Evolutionary conservation across 139 green algal species (phyloP), one percentile per base, ranked within the genome.

Genomic region (Pleodorina starrii): DNA sequence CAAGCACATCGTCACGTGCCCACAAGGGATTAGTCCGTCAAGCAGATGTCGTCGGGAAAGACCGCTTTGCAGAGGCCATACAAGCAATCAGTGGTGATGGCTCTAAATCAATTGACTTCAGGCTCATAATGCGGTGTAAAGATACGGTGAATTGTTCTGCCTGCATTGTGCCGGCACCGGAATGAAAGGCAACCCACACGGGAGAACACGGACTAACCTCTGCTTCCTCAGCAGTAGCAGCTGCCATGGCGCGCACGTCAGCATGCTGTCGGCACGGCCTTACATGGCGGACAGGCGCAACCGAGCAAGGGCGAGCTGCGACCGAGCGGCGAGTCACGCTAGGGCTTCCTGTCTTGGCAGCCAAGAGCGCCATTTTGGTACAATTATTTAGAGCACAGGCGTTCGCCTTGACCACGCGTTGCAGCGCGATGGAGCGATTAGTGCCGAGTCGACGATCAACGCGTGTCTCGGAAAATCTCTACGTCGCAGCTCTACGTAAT

Each of bases 311-410:
- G 10, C 57, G 80, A 29, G 42, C 80, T 14, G 59, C 80, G 80
- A 86, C 80, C 9, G 50, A 44, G 59, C 81, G 81, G 60, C 81
- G 81, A 48, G 43, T n/a, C 42, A 77, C 42, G 60, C n/a, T 87
- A 66, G 60, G 81, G 60, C 60, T 87, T 77, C 40, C 63, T 43
- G 40, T 78, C 81, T 87, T 87, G 60, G 60, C 44, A 21, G 79
- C 60, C 2, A 87, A 60, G 25, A 87, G 81, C 60, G 81, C 59
- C 81, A 87, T 87, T 59, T 14, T 77, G 29, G 17, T 25, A 63
- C 32, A 57, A 43, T 6, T 36, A 36, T n/a, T 50, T 2, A 69
- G n/a, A n/a, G n/a, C n/a, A n/a, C n/a, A n/a, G n/a, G n/a, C n/a
- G n/a, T n/a, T n/a, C n/a, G n/a, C n/a, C n/a, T n/a, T n/a, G n/a